Base-by-base conservation (phyloP, 2,329 filamentous ascomycete genomes). In the Harringtonia lauricola region DNA sequence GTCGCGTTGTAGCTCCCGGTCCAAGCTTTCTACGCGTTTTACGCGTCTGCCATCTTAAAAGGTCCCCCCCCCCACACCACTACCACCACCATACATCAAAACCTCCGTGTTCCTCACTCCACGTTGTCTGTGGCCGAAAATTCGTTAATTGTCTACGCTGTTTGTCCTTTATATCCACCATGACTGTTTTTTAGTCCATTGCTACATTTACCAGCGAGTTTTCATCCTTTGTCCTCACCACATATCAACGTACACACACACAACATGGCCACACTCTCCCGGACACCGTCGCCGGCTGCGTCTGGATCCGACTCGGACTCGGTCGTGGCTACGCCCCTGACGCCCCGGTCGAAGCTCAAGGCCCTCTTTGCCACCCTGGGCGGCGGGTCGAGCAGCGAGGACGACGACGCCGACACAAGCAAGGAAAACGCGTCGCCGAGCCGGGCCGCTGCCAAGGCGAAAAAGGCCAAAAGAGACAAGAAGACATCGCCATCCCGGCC, bases 331-430 rank as follows among this genome's bases (percentile, higher is more conserved):
- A 66, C 62, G 36, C 64, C 71, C 40, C 55, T 73, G 42, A 69
- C 74, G 12, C 75, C 74, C 7, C 64, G 61, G 34, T 70, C 76
- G 18, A 80, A 77, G 51, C 65, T 79, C 40, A 65, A 62, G 51
- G 72, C 73, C 18, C 58, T 78, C 12, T 52, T 55, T 38, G 46
- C 47, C 18, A 47, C 41, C 36, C 43, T 53, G 24, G 43, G 41
- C 42, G 41, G 48, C 50, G 41, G 37, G n/a, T 42, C 38, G 43
- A 36, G 22, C 30, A 36, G 41, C 21, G 49, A 47, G 36, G 36
- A 37, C 15, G 31, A 42, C 39, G 41, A 46, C 17, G 43, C 41
- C 8, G 39, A 47, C 8, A 38, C 43, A n/a, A n/a, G n/a, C 14
- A 24, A 22, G 8, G 22, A 22, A 15, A 29, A 43, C 43, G 18